These are phyloP conservation scores for Exophiala dermatitidis DNA, from an alignment of 2,329 filamentous ascomycete genomes.

Conservation along the genomic window DNA sequence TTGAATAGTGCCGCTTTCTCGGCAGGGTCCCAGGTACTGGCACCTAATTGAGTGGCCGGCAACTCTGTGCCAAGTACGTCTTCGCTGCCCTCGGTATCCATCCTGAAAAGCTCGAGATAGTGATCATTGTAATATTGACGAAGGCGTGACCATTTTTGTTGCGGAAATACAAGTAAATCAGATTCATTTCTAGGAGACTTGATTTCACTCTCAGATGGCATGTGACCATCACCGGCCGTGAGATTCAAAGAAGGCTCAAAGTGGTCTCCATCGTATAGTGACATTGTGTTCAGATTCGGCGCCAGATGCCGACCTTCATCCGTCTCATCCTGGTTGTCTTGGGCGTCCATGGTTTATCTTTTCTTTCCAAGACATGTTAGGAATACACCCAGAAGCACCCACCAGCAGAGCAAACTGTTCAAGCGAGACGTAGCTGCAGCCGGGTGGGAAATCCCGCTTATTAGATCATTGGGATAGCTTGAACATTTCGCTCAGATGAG, in stretches of 20 bases:
- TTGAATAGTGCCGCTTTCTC: constrained; percentile 69
- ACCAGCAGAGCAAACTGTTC: neutral
- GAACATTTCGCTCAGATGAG: no score
- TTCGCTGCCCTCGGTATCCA: constrained; percentile 43
- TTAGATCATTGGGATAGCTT: no score
- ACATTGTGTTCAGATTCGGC: neutral
- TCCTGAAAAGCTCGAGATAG: constrained; percentile 49
- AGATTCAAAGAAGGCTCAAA: neutral
- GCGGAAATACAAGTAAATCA: neutral
- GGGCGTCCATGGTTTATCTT: constrained; percentile 7
- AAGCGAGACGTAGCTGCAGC: neutral
- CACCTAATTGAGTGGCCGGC: constrained; percentile 53
- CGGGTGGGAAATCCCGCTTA: neutral
- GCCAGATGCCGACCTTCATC: neutral
- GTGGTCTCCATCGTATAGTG: neutral
- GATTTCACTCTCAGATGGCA: neutral
- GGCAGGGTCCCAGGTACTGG: constrained; percentile 58
- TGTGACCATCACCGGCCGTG: neutral
- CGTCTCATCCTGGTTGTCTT: constrained; percentile 11
- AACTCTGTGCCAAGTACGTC: constrained; percentile 6
- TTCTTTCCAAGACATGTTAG: constrained; percentile 8
- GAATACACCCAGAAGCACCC: neutral
- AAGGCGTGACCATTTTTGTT: constrained; percentile 22
- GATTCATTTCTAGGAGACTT: neutral
- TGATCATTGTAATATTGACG: constrained; percentile 40